phyloP scores from a whole-genome alignment of 768 basidiomycete genomes.

The Boletus vermiculosoides region DNA sequence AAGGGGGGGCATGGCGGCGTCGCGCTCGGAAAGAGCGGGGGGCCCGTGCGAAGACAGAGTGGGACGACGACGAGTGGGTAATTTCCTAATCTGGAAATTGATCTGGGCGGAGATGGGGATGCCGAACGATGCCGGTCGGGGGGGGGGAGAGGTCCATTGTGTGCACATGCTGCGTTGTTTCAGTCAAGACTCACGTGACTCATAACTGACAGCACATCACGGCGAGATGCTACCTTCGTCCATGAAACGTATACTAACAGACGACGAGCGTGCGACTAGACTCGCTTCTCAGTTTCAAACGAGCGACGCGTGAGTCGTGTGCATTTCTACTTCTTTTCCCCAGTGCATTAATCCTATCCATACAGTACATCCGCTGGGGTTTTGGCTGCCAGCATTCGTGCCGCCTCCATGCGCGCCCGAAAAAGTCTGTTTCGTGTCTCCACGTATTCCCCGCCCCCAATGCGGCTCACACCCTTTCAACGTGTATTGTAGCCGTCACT shows the following conservation, averaged over 20 bases:
- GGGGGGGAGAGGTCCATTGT: not conserved
- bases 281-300: constrained; percentile 24
- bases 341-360: constrained; percentile 11
- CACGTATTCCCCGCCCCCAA: constrained; percentile 19
- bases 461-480: constrained; percentile 30
- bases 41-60: constrained; percentile 17
- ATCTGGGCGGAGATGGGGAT: constrained; percentile 6
- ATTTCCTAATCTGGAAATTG: constrained; percentile 11
- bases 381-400: constrained; percentile 52
- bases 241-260: constrained; percentile 38
- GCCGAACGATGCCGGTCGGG: constrained; percentile 14
- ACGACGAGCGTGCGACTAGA: constrained; percentile 28
- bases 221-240: constrained; percentile 3
- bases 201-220: not conserved
- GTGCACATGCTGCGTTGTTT: not conserved
- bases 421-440: constrained; percentile 47
- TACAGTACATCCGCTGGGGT: constrained; percentile 46
- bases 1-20: constrained; percentile 4
- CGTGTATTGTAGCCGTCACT: constrained; percentile 47
- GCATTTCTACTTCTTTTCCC: constrained; percentile 8
- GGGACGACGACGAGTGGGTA: constrained; percentile 10
- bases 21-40: constrained; percentile 30
- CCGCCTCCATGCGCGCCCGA: constrained; percentile 55
- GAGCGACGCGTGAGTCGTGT: constrained; percentile 25
- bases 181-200: constrained; percentile 5